Evolutionary conservation across 2,329 filamentous ascomycete species (phyloP).

Genomic region (Sarocladium oryzae): DNA sequence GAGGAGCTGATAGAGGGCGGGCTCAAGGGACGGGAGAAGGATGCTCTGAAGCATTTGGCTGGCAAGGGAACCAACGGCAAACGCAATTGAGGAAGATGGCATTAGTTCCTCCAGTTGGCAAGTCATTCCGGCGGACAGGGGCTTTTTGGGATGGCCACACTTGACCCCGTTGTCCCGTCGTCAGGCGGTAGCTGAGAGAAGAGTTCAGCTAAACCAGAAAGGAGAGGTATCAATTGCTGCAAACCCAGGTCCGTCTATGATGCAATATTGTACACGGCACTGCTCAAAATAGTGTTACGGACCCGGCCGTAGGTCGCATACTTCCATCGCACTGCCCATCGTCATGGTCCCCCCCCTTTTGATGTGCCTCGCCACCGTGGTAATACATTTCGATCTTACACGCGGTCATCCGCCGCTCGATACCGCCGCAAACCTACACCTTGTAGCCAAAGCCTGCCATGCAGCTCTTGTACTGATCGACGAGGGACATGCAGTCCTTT

Average conservation of each 20-base stretch:
- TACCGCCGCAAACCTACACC: too few relatives aligned
- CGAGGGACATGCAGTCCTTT: conserved; percentile 73
- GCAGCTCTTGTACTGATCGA: conserved; percentile 81
- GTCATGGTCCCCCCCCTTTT: too few relatives aligned
- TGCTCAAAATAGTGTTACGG: too few relatives aligned
- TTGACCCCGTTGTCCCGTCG: background rate
- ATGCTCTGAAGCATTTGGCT: background rate
- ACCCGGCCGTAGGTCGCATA: too few relatives aligned
- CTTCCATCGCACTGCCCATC: too few relatives aligned
- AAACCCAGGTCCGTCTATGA: conserved; percentile 8
- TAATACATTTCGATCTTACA: too few relatives aligned
- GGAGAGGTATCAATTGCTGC: conserved; percentile 4
- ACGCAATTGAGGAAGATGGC: background rate
- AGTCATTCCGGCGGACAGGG: too few relatives aligned
- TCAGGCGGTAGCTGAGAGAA: background rate
- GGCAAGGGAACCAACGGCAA: background rate
- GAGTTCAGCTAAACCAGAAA: background rate
- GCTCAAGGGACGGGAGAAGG: conserved; percentile 7
- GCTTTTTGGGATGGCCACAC: too few relatives aligned
- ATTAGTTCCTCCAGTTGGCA: too few relatives aligned
- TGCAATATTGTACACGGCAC: conserved; percentile 9
- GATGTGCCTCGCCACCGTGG: too few relatives aligned
- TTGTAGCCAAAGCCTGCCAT: conserved; percentile 94
- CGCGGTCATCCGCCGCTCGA: too few relatives aligned
- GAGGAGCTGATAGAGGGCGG: conserved; percentile 11